These are phyloP conservation scores for Silene latifolia DNA, from an alignment of 148 eudicot species.

Conservation along the genomic window DNA sequence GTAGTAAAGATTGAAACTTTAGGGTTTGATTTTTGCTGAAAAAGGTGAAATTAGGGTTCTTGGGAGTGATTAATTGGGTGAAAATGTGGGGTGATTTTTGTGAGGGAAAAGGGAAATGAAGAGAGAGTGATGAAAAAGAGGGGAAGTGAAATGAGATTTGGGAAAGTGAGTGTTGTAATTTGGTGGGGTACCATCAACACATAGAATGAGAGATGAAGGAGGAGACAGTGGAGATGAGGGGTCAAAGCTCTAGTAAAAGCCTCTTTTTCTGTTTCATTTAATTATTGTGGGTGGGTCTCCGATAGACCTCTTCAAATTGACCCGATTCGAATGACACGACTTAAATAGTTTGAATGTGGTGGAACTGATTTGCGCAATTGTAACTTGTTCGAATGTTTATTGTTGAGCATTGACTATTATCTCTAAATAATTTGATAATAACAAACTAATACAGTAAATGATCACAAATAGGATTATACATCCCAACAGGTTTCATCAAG, in stretches of 20 bases:
- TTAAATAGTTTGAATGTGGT: too few species aligned
- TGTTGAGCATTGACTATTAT: too few species aligned
- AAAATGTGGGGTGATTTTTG: neutral
- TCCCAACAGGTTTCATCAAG: too few species aligned
- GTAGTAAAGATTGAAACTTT: conserved; percentile 49
- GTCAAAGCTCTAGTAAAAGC: conserved; percentile 40
- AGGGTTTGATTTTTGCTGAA: conserved; percentile 37
- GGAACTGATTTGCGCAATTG: too few species aligned
- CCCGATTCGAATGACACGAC: too few species aligned
- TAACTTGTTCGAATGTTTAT: too few species aligned
- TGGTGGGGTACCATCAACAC: conserved; percentile 40
- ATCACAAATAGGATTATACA: too few species aligned
- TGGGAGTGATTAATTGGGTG: conserved; percentile 12
- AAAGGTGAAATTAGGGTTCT: conserved; percentile 16
- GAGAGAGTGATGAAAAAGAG: conserved; percentile 18
- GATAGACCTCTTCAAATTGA: too few species aligned
- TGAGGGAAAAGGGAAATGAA: neutral
- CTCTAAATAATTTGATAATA: too few species aligned
- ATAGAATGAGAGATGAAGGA: conserved; percentile 9
- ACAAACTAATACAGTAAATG: too few species aligned
- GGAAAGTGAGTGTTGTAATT: conserved; percentile 26
- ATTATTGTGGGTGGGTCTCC: neutral
- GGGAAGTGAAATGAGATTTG: conserved; percentile 9
- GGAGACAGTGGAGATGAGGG: conserved; percentile 24
- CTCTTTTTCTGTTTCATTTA: conserved; percentile 8